Base-by-base conservation (phyloP, 2,329 filamentous ascomycete genomes). In the Fusarium sp. region DNA sequence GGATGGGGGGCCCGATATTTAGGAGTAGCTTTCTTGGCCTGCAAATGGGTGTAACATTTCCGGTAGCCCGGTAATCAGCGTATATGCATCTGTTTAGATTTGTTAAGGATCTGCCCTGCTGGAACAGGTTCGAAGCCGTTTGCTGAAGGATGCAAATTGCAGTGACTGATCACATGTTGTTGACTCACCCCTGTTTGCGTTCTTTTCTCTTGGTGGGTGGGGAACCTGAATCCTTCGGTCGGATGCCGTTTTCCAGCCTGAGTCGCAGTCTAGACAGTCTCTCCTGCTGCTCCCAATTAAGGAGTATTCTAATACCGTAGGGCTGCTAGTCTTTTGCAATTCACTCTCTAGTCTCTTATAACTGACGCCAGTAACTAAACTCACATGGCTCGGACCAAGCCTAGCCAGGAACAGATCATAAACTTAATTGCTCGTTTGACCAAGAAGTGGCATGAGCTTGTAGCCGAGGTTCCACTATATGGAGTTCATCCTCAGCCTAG, bases 81-180 rank as follows among this genome's bases (percentile, higher is more conserved):
- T n/a, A 19, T 28, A 52, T 35, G n/a, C 32, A 25, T 15, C 11
- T 25, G 2, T 15, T 25, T 21, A 8, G 2, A 52, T 52, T 53
- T 37, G 32, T 28, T 21, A 25, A 53, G 3, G 49, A 53, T 37
- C 32, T 53, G 2, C 49, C 3, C 30, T 37, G 6, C 9, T 6
- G 12, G 49, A 37, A 9, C 13, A 8, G 18, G 6, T 35, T 52
- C n/a, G 4, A 35, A 15, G 12, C 0, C 0, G 3, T 15, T 25
- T 21, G 1, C 9, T 11, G 18, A 53, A 35, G 23, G 49, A 25
- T 37, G 18, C 32, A 53, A 53, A 37, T 37, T 37, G 23, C 2
- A 37, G 32, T 53, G 49, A 37, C 49, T 25, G 49, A 37, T 37
- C 33, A 37, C 33, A 53, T 53, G 33, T 37, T 37, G 33, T 53